These are phyloP conservation scores for Chloroidium sp. DNA, from an alignment of 163 green algal genomes.

Conservation along the genomic window DNA sequence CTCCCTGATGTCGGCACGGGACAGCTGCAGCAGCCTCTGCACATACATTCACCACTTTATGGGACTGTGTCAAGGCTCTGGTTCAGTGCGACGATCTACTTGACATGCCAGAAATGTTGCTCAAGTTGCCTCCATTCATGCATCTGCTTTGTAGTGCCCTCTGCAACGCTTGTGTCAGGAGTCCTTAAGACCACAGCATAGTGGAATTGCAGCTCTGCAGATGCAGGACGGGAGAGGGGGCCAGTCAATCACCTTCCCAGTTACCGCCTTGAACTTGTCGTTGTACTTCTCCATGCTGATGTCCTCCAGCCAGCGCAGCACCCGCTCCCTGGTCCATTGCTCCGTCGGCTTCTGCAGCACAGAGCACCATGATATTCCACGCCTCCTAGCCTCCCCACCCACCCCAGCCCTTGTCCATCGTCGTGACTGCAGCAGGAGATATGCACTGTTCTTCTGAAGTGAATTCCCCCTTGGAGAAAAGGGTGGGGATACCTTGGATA, in stretches of 20 bases:
- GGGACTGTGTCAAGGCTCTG: too few relatives aligned
- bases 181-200: not conserved
- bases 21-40: constrained; percentile 23
- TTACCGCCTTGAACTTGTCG: constrained; percentile 7
- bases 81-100: too few relatives aligned
- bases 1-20: constrained; percentile 14
- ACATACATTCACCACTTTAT: not conserved
- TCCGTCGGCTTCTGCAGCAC: constrained; percentile 11
- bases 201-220: not conserved
- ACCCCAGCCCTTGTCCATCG: too few relatives aligned
- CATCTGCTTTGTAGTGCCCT: too few relatives aligned
- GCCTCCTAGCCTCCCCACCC: too few relatives aligned
- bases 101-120: too few relatives aligned
- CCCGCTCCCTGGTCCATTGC: constrained; percentile 13
- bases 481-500: too few relatives aligned
- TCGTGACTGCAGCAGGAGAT: too few relatives aligned
- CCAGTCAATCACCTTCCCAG: constrained; percentile 5
- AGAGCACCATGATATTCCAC: too few relatives aligned
- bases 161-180: not conserved
- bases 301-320: constrained; percentile 14
- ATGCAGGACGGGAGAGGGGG: not conserved
- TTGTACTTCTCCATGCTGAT: constrained; percentile 11
- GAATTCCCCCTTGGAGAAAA: too few relatives aligned
- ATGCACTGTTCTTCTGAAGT: too few relatives aligned
- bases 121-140: too few relatives aligned